Evolutionary conservation across 2,329 filamentous ascomycete genomes (phyloP).

Genomic region (Phialocephala subalpina): DNA sequence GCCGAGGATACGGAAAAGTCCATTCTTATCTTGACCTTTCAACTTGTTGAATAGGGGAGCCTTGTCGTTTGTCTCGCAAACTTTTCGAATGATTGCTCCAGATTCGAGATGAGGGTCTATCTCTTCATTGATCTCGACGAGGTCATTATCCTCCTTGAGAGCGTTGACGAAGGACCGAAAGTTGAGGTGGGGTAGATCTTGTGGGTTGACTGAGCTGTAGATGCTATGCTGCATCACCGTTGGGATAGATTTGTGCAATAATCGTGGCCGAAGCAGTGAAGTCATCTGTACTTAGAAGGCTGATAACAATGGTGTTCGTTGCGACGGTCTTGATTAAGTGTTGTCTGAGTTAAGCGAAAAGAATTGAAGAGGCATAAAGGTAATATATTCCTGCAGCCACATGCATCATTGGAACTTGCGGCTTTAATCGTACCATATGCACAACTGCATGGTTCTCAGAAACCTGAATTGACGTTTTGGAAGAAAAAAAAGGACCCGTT

Average conservation of each 20-base stretch:
- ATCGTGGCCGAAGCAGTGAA: not conserved
- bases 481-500: not conserved
- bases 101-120: constrained; percentile 55
- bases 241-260: not conserved
- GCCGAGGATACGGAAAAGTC: constrained; percentile 57
- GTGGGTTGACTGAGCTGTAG: not conserved
- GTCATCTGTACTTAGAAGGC: not conserved
- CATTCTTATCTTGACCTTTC: constrained; percentile 51
- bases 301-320: too few species aligned
- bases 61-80: constrained; percentile 54
- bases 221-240: not conserved
- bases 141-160: constrained; percentile 51
- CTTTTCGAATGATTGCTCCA: constrained; percentile 54
- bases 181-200: constrained; percentile 43
- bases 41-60: constrained; percentile 61
- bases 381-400: not conserved
- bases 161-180: constrained; percentile 56
- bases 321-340: too few species aligned
- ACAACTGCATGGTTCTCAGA: not conserved
- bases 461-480: not conserved
- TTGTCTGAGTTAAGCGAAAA: not conserved
- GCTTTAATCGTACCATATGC: not conserved
- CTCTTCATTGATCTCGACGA: constrained; percentile 53
- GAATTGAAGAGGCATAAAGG: not conserved
- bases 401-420: not conserved